Evolutionary conservation across 805 yeast genomes (phyloP).

Genomic region (Sugiyamaella americana): DNA sequence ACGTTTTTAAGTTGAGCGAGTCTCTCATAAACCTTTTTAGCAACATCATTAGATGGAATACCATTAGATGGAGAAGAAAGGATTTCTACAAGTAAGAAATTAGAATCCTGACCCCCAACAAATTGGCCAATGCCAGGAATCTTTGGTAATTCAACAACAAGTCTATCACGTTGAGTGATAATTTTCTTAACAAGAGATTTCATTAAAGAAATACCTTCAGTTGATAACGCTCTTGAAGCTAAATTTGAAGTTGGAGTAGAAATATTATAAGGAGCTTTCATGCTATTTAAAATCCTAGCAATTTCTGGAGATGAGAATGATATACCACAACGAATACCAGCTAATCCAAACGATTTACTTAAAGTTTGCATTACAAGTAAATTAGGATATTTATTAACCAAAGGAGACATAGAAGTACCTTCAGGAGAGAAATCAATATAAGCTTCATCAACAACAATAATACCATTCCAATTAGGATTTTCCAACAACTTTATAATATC

Average conservation of each 20-base stretch:
- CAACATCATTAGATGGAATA: constrained; percentile 60
- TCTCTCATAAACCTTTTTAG: constrained; percentile 56
- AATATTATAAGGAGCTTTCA: constrained; percentile 95
- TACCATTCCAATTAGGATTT: constrained; percentile 56
- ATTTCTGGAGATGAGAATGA: constrained; percentile 60
- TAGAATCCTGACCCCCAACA: constrained; percentile 83
- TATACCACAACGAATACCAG: constrained; percentile 87
- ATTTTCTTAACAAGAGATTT: constrained; percentile 45
- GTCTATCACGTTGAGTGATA: constrained; percentile 46
- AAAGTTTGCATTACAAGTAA: constrained; percentile 85
- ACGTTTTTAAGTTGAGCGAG: constrained; percentile 70
- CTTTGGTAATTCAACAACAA: constrained; percentile 48
- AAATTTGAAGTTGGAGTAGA: constrained; percentile 72
- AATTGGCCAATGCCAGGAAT: constrained; percentile 63
- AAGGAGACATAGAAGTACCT: constrained; percentile 66
- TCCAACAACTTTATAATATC: constrained; percentile 45
- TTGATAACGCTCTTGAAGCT: constrained; percentile 65
- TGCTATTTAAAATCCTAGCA: constrained; percentile 66
- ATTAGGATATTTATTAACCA: constrained; percentile 76
- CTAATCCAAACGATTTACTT: constrained; percentile 93
- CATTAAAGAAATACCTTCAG: constrained; percentile 56
- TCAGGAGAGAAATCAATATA: constrained; percentile 76
- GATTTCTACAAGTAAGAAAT: constrained; percentile 72
- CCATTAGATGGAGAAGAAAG: constrained; percentile 52
- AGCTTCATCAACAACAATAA: constrained; percentile 90